Conservation (phyloP, 2,329 filamentous ascomycete species). For the Cryphonectria radicalis region DNA sequence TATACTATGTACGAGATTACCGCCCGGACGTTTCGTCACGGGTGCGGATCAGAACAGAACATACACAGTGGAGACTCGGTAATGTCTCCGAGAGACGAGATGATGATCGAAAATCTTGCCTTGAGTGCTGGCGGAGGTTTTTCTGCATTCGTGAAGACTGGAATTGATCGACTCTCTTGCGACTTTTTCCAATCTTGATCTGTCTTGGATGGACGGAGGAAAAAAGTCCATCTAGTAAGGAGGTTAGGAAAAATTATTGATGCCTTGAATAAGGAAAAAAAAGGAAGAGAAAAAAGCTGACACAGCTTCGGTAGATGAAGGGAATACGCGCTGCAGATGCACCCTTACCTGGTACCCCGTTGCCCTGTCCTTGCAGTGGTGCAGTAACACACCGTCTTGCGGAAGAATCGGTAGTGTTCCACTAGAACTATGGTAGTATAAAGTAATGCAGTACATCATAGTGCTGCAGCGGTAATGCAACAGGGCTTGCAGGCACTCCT, state of each 20-base stretch:
- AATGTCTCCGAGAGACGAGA: constrained; percentile 8
- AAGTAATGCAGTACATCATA: neutral
- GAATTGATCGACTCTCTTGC: neutral
- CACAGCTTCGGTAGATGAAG: neutral
- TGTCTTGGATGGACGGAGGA: too few relatives aligned
- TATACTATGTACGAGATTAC: neutral
- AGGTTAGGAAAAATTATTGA: neutral
- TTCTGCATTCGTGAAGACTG: neutral
- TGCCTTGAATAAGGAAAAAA: neutral
- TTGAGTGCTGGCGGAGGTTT: neutral
- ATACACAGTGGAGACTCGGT: neutral
- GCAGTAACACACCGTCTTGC: neutral
- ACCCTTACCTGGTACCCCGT: neutral
- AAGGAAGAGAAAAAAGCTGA: neutral
- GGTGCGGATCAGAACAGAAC: neutral
- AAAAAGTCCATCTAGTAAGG: too few relatives aligned
- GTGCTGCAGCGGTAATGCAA: neutral
- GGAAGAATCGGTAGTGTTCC: neutral
- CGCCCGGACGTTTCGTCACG: neutral
- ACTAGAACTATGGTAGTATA: neutral
- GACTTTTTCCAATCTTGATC: neutral
- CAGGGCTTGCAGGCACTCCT: neutral
- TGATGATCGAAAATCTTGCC: neutral
- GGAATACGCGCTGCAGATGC: neutral
- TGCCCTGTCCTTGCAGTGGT: constrained; percentile 1